Conservation (phyloP, 768 basidiomycete species). For the Boletellus ananas region DNA sequence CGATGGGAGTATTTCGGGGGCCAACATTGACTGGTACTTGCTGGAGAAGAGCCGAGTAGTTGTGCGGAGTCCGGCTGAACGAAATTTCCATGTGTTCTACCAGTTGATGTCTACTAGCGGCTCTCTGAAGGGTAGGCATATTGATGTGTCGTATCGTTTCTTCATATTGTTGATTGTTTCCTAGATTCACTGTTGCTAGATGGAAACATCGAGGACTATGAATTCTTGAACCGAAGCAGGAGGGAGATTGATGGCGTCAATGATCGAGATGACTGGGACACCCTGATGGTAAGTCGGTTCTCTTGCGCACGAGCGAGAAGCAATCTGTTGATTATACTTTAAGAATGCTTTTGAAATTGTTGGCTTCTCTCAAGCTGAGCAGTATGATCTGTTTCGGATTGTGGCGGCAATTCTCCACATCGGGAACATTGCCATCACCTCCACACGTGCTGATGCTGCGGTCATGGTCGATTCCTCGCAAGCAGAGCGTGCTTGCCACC, state of each 20-base stretch:
- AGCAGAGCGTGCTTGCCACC: slow-evolving; percentile 84
- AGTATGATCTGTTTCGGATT: slow-evolving; percentile 89
- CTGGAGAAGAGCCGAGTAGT: slow-evolving; percentile 97
- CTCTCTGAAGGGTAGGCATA: slow-evolving; percentile 57
- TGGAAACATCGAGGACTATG: slow-evolving; percentile 75
- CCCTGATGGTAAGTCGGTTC: slow-evolving; percentile 53
- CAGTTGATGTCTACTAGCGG: slow-evolving; percentile 82
- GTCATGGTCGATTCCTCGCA: slow-evolving; percentile 77
- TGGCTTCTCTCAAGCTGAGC: slow-evolving; percentile 81
- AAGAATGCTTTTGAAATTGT: slow-evolving; percentile 84
- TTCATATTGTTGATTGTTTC: slow-evolving; percentile 9
- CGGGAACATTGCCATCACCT: slow-evolving; percentile 83
- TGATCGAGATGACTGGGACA: slow-evolving; percentile 84
- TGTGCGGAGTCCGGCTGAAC: slow-evolving; percentile 79
- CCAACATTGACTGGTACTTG: slow-evolving; percentile 98
- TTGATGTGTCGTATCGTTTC: background rate
- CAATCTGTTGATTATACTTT: slow-evolving; percentile 4
- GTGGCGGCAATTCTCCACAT: slow-evolving; percentile 93
- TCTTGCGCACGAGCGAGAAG: background rate
- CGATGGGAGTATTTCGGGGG: slow-evolving; percentile 92
- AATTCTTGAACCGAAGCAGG: slow-evolving; percentile 86
- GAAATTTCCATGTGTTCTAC: slow-evolving; percentile 97
- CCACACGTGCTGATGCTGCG: slow-evolving; percentile 76
- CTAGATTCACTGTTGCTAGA: slow-evolving; percentile 72
- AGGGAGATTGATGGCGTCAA: slow-evolving; percentile 94